Conservation (phyloP, 495 filamentous ascomycete genomes). For the Penicillium canariense region DNA sequence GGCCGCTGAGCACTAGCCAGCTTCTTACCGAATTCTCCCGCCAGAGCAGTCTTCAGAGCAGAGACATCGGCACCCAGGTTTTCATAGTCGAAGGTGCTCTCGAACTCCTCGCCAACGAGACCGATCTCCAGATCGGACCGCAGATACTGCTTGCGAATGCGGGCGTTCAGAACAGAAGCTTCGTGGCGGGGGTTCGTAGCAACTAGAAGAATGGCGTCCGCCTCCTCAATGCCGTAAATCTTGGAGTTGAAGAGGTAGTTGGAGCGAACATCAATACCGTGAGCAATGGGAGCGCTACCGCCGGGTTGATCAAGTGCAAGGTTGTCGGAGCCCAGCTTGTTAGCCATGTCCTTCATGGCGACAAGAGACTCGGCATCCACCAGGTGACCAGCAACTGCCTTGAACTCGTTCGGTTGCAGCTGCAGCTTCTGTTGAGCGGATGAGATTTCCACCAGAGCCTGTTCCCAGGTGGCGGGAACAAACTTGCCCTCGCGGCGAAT, state of each 20-base stretch:
- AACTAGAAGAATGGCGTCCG: slow-evolving; percentile 86
- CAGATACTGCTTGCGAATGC: slow-evolving; percentile 96
- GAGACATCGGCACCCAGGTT: slow-evolving; percentile 76
- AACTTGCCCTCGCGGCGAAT: slow-evolving; percentile 87
- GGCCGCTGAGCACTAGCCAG: slow-evolving; percentile 83
- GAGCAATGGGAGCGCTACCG: slow-evolving; percentile 79
- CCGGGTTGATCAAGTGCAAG: slow-evolving; percentile 86
- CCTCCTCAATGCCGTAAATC: slow-evolving; percentile 89
- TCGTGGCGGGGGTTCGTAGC: slow-evolving; percentile 94
- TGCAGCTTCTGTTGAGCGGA: slow-evolving; percentile 70
- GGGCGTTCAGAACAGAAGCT: slow-evolving; percentile 89
- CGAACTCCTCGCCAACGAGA: slow-evolving; percentile 85
- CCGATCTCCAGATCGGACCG: slow-evolving; percentile 92
- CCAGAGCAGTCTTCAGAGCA: slow-evolving; percentile 76
- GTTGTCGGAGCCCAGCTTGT: slow-evolving; percentile 94
- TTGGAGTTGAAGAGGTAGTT: slow-evolving; percentile 97
- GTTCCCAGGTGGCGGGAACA: slow-evolving; percentile 88
- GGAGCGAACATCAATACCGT: slow-evolving; percentile 89
- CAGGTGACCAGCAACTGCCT: slow-evolving; percentile 87
- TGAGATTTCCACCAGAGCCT: slow-evolving; percentile 81
- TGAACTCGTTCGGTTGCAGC: slow-evolving; percentile 88
- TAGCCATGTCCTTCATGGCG: slow-evolving; percentile 93
- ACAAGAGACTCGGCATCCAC: slow-evolving; percentile 89
- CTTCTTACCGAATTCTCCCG: slow-evolving; percentile 89
- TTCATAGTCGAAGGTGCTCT: slow-evolving; percentile 90